Evolutionary conservation across 345 rosid genomes (phyloP).

Genomic region (Eucalyptus globulus): DNA sequence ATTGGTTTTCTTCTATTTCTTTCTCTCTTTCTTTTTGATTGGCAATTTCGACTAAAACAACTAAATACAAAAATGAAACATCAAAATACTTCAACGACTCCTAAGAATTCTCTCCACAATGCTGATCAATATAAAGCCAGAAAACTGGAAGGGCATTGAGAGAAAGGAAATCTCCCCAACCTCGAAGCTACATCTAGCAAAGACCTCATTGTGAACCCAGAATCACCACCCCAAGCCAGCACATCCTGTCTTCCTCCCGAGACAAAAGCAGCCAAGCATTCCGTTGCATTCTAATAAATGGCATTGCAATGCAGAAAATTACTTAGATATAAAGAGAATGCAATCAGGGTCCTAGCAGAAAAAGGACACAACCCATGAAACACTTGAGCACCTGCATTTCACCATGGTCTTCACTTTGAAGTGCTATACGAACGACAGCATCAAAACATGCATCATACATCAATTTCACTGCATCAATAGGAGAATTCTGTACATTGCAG

Average conservation of each 20-base stretch:
- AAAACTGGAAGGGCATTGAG: neutral
- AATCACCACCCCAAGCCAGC: constrained; percentile 77
- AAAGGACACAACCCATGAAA: neutral
- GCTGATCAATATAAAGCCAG: neutral
- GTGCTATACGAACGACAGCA: constrained; percentile 58
- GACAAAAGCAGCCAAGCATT: constrained; percentile 80
- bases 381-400: constrained; percentile 70
- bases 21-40: neutral
- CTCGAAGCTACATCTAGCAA: constrained; percentile 94
- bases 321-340: neutral
- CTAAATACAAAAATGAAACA: neutral
- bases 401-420: constrained; percentile 80
- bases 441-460: constrained; percentile 67
- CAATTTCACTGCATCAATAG: constrained; percentile 61
- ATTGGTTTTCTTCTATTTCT: neutral
- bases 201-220: constrained; percentile 69
- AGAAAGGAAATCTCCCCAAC: constrained; percentile 7
- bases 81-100: neutral
- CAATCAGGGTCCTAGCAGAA: neutral
- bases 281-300: constrained; percentile 71
- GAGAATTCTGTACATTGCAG: constrained; percentile 64
- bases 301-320: constrained; percentile 6
- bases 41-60: neutral
- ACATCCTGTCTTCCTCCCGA: constrained; percentile 64
- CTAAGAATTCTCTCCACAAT: neutral